Conservation (phyloP, 2,329 filamentous ascomycete species). For the Sporothrix euskadiensis region DNA sequence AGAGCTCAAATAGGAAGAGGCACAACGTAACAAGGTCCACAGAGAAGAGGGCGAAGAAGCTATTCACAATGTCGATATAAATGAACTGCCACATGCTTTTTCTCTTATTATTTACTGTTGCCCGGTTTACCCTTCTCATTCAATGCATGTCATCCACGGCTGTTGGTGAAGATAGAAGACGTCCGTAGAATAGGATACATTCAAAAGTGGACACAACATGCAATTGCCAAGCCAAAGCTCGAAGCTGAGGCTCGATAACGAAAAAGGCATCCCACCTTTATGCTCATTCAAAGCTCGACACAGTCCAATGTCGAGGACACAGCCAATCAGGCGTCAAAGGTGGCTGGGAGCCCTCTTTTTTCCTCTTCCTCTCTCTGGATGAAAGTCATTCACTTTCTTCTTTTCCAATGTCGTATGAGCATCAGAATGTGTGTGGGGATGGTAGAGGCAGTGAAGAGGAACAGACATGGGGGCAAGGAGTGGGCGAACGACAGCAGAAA, state of each 20-base stretch:
- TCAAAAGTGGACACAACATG: not conserved
- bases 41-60: not conserved
- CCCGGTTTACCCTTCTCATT: not conserved
- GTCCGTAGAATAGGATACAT: not conserved
- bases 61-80: not conserved
- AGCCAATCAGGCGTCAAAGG: constrained; percentile 5
- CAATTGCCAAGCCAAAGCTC: not conserved
- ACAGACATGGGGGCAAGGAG: not conserved
- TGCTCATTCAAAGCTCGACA: not conserved
- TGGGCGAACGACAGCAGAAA: not conserved
- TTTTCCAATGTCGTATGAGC: not conserved
- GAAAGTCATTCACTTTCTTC: not conserved
- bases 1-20: constrained; percentile 9
- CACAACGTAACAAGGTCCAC: not conserved
- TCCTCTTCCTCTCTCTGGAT: not conserved
- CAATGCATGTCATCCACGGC: not conserved
- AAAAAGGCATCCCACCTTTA: not conserved
- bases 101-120: not conserved
- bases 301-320: constrained; percentile 2
- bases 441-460: not conserved
- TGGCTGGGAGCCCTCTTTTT: not conserved
- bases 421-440: not conserved
- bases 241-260: not conserved
- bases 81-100: not conserved
- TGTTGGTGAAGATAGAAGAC: not conserved